Evolutionary conservation across 331 rosid species (phyloP), one percentile per base, ranked within the genome.

Genomic region (Spiraea crenata): DNA sequence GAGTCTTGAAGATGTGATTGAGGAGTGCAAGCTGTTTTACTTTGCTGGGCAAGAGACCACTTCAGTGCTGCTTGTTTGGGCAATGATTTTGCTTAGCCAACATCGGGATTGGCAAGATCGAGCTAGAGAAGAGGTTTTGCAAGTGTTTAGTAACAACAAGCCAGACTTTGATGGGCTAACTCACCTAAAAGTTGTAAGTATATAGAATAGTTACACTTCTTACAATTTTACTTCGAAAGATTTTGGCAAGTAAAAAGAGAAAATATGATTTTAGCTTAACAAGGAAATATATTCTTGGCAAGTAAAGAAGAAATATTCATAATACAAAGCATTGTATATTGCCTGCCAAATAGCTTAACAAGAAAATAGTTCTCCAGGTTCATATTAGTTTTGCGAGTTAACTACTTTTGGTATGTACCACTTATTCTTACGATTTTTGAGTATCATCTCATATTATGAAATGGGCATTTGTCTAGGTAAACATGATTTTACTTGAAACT

Each of bases 401-500:
- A 25, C 1, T 25, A 1, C 31, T 25, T 25, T 25, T 25, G 31
- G 31, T 25, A 25, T 25, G 31, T 25, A 25, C 31, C 1, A 0
- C 2, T 25, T 25, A 1, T 25, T 25, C 31, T 25, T 25, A 25
- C 31, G 31, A 25, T 25, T 25, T 25, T 25, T 25, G 31, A 25
- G 31, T 25, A 25, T 25, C 31, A 25, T 25, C 31, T 25, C 31
- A 25, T 2, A 25, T 25, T 25, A 25, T 25, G 31, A 25, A 25
- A 25, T 2, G 31, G 31, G 31, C 31, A 25, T 2, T 25, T 25
- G 31, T 25, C 19, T 65, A 87, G 96, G 85, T 90, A 6, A 81
- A 78, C 10, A 87, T 84, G 92, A 81, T 86, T 65, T 62, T 88
- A 40, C 41, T 84, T 0, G 95, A 88, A 87, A 90, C 76, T 80